Evolutionary conservation across 306 rosid species (phyloP).

Genomic region (Rosa rugosa): DNA sequence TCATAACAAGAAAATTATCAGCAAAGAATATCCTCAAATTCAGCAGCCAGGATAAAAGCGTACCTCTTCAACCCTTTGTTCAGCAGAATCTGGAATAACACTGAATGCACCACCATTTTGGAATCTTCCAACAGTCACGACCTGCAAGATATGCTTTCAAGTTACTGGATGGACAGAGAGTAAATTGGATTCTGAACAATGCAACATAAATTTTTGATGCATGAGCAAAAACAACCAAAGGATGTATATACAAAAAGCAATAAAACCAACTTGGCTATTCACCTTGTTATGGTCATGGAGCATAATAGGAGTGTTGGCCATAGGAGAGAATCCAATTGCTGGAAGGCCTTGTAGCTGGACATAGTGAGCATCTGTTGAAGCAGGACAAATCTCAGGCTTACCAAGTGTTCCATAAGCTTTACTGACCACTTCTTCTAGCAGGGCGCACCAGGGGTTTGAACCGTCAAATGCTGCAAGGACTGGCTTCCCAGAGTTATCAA

Average conservation of each 20-base stretch:
- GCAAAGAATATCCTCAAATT: too few relatives aligned
- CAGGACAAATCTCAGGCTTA: conserved; percentile 84
- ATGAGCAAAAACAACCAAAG: conserved; percentile 1
- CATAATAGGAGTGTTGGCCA: conserved; percentile 84
- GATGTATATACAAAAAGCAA: background rate
- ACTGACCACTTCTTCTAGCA: conserved; percentile 67
- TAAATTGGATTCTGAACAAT: too few relatives aligned
- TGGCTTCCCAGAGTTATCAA: conserved; percentile 57
- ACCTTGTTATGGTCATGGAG: conserved; percentile 99
- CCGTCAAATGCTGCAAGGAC: conserved; percentile 61
- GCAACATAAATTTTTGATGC: background rate
- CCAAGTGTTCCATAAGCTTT: conserved; percentile 83
- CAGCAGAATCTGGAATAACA: too few relatives aligned
- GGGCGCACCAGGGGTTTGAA: conserved; percentile 88
- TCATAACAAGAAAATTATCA: too few relatives aligned
- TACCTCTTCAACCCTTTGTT: too few relatives aligned
- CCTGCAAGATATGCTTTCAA: too few relatives aligned
- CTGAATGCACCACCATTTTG: too few relatives aligned
- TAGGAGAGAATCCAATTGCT: conserved; percentile 94
- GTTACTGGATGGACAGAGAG: too few relatives aligned
- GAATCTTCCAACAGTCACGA: too few relatives aligned
- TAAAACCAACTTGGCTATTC: conserved; percentile 10
- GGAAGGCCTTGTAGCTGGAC: conserved; percentile 74
- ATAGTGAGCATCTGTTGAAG: conserved; percentile 82
- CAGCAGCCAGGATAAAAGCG: too few relatives aligned